Evolutionary conservation across 257 asterid genomes (phyloP), one percentile per base, ranked within the genome.

Genomic region (Nicotiana undulata): DNA sequence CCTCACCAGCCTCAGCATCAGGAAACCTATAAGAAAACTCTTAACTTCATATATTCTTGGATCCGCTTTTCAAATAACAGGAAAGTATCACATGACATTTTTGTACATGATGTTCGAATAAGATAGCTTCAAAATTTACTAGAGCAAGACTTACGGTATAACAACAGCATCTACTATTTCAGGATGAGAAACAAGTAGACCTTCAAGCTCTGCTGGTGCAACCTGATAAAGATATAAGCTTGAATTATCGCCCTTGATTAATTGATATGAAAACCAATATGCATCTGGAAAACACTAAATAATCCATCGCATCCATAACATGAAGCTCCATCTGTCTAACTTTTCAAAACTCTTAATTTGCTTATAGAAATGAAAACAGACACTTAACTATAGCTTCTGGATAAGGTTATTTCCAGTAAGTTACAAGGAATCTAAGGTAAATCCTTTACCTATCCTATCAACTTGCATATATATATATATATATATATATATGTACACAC

Each of bases 151-250:
- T 89, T 85, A 96, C 98, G 99, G 98, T 84, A 92, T 90, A 82
- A 93, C 99, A 80, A 92, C 99, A 70, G 98, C 98, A 85, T 96
- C 99, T 64, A 87, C 67, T 85, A 96, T 96, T 91, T 92, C 94
- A 4, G 95, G 95, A 85, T 96, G 98, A 80, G 98, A 91, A 84
- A 96, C 86, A 29, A 96, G 97, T 79, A 96, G 87, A 64, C 97
- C 99, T 87, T 96, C 99, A 26, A 96, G 97, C 90, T 96, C 99
- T 1, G 99, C 99, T 65, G 99, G 99, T 82, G 99, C 98, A 75
- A 96, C 97, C 99, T 96, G 86, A 75, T 49, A 85, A 79, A 63
- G 53, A 60, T 29, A 9, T 60, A 64, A 60, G 9, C 46, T 64
- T 28, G 28, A 60, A 44, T 9, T 3, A 76, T 52, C 28, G 9